Evolutionary conservation across 768 basidiomycete genomes (phyloP), one percentile per base, ranked within the genome.

Genomic region (Udeniomyces megalosporus): DNA sequence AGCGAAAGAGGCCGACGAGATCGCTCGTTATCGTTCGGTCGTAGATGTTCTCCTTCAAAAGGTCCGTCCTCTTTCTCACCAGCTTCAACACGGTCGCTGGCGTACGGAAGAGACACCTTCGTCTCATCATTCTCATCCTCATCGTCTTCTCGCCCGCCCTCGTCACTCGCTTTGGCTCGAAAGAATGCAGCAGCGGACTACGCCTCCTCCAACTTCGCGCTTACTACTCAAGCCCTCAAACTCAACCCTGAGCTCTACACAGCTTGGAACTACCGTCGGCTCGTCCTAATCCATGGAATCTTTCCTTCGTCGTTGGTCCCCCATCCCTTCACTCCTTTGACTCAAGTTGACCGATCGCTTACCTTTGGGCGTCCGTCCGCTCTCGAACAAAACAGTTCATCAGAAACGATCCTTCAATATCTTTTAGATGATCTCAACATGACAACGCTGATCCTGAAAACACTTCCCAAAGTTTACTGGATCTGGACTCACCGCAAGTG

Each of bases 401-500:
- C 80, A 2, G 77, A 81, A 60, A 78, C 82, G 49, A 76, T 82
- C 38, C 83, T 89, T 56, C 72, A 78, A 11, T 53, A 84, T 20
- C 79, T 97, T 4, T 74, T 80, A 2, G 77, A 80, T 45, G 95
- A 99, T 61, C 75, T 99, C 31, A 74, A 79, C 2, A 79, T 91
- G 76, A 96, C 92, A 0, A 87, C 84, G 71, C 75, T 78, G 4
- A 83, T 85, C 6, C 79, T 99, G 48, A 85, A 86, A 69, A 77
- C 79, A 10, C 82, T 92, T 70, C 95, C 95, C 15, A 99, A 97
- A 71, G 84, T 95, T 22, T 99, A 99, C 72, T 90, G 88, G 84
- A 90, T 97, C 68, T 99, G 95, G 95, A 96, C 91, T 71, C 91
- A 99, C 69, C 82, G 95, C 44, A 78, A 84, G 68, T 97, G 95